Percentiles rank a stretch among this genome's conserved stretches.
These are phyloP conservation scores for Aspergillus quadrilineatus DNA, from an alignment of 2,329 filamentous ascomycete genomes.

Conservation along the genomic window DNA sequence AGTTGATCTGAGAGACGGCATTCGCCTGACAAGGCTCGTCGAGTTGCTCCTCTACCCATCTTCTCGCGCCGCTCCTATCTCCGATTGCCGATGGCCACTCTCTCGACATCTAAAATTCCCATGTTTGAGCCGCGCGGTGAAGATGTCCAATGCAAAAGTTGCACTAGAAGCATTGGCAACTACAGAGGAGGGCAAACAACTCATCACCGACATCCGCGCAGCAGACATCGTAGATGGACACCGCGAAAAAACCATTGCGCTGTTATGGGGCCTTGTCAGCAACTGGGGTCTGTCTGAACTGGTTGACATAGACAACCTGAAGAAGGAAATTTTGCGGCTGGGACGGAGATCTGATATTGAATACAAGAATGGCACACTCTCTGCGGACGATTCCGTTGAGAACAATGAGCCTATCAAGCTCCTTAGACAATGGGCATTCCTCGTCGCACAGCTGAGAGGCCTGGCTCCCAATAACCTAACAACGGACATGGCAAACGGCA, in stretches of 20 bases:
- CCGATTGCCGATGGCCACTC: conserved; percentile 44
- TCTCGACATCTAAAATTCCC: conserved; percentile 61
- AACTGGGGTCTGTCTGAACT: conserved; percentile 56
- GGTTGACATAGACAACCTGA: conserved; percentile 56
- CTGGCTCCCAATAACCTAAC: conserved; percentile 55
- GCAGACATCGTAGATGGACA: conserved; percentile 64
- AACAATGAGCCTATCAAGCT: conserved; percentile 38
- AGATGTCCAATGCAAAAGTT: conserved; percentile 60
- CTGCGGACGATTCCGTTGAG: conserved; percentile 6
- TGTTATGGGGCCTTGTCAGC: conserved; percentile 61
- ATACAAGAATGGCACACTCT: conserved; percentile 22
- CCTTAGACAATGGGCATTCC: conserved; percentile 58
- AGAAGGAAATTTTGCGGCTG: conserved; percentile 52
- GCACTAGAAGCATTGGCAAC: conserved; percentile 54
- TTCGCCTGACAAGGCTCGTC: conserved; percentile 59
- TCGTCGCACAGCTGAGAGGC: conserved; percentile 49
- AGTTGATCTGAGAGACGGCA: conserved; percentile 61
- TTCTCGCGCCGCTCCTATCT: not conserved
- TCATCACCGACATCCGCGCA: conserved; percentile 48
- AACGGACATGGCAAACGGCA: conserved; percentile 57
- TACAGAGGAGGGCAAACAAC: conserved; percentile 41
- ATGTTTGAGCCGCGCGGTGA: conserved; percentile 55
- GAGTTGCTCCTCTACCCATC: conserved; percentile 55
- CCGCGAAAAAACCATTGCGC: conserved; percentile 61
- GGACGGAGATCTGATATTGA: conserved; percentile 24